Evolutionary conservation across 1,284 basidiomycete genomes (phyloP), one percentile per base, ranked within the genome.

Genomic region (Cryptococcus hybrid): DNA sequence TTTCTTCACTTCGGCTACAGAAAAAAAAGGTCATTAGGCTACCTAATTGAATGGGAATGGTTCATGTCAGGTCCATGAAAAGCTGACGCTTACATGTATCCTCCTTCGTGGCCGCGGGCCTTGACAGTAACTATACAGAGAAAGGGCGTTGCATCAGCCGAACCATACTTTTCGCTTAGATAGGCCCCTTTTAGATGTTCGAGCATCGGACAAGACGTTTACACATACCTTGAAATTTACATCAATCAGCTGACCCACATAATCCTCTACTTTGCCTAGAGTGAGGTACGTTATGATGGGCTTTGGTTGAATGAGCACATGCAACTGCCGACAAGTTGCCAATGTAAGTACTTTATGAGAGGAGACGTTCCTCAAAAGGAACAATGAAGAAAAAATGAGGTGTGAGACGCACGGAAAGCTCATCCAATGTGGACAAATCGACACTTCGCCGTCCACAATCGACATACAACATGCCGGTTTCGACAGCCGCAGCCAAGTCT

Each of bases 391-490:
- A 24, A 24, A 24, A 24, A 24, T 24, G 24, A 24, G 24, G 24
- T 24, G 24, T 24, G 24, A 24, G 24, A 51, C 64, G 55, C 44
- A 65, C 66, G 24, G 56, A 36, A 7, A 66, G 36, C 6, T 57
- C 39, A 5, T 55, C 35, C 15, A 37, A 34, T 35, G 40, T 43
- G 3, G 44, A 24, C 9, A 63, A 18, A n/a, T 49, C 52, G 6
- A 47, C 38, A 30, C 40, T 46, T 13, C 54, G 38, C 13, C 51
- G 2, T 12, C 52, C 52, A 15, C 53, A 36, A 52, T 63, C 51
- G 30, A 67, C 58, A 56, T 68, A 64, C 13, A 70, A 53, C 34
- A 63, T 56, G 0, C 68, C 68, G 5, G 50, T 54, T 43, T 58
- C 36, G 47, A 70, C 66, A 7, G 61, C 56, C 30, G 59, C 55